Conservation (phyloP, 176 grass and related monocot genomes). For the sorghum (Sorghum bicolor) region Sorghum_bicolor_NCBIv3 NC_012878.2:41271001-41271500, state of each 20-base stretch:
- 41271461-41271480: constrained; percentile 80
- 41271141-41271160: not conserved
- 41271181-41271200: constrained; percentile 31
- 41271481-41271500: constrained; percentile 65
- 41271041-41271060: not conserved
- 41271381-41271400: not conserved
- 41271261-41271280: constrained; percentile 25
- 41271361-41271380: constrained; percentile 6
- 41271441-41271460: constrained; percentile 75
- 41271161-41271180: constrained; percentile 13
- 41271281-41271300: constrained; percentile 43
- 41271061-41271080: not conserved
- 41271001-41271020: too few species aligned
- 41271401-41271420: constrained; percentile 36
- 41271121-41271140: not conserved
- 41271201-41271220: constrained; percentile 20
- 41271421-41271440: constrained; percentile 90
- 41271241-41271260: not conserved
- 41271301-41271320: constrained; percentile 12
- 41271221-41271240: constrained; percentile 6
- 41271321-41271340: constrained; percentile 6
- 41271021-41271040: not conserved
- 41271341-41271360: constrained; percentile 52
- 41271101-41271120: not conserved
- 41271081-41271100: not conserved